Percentiles rank a stretch among this genome's conserved stretches.
Conservation (phyloP, 805 yeast species). For the Naumovozyma baii region DNA sequence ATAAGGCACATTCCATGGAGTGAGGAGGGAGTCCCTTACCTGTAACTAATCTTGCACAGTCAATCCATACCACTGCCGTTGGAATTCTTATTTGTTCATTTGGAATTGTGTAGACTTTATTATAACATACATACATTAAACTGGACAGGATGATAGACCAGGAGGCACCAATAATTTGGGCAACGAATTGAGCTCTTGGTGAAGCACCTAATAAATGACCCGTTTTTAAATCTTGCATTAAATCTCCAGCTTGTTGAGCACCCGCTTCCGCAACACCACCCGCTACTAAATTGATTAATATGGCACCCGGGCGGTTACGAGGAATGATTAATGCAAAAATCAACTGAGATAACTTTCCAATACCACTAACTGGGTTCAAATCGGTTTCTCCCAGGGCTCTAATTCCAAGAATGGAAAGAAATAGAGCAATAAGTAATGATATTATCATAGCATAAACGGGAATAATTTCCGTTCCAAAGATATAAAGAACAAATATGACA, state of each 20-base stretch:
- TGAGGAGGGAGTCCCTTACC: conserved; percentile 84
- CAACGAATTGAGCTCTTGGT: conserved; percentile 82
- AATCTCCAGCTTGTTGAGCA: conserved; percentile 97
- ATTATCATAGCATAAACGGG: conserved; percentile 61
- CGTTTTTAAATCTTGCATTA: conserved; percentile 94
- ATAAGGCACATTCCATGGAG: conserved; percentile 50
- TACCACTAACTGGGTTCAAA: conserved; percentile 91
- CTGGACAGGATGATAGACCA: conserved; percentile 78
- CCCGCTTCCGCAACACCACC: conserved; percentile 99
- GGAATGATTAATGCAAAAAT: conserved; percentile 79
- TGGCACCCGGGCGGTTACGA: conserved; percentile 62
- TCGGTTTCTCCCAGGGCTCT: conserved; percentile 96
- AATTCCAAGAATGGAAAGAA: conserved; percentile 78
- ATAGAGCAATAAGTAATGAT: conserved; percentile 66
- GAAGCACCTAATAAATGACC: conserved; percentile 89
- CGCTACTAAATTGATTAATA: conserved; percentile 77
- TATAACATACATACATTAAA: conserved; percentile 73
- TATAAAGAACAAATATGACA: conserved; percentile 47
- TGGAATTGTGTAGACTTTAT: conserved; percentile 76
- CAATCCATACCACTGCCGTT: conserved; percentile 94
- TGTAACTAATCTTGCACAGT: conserved; percentile 84
- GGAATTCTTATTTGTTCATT: conserved; percentile 77
- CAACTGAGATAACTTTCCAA: conserved; percentile 87
- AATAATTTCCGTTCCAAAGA: conserved; percentile 56
- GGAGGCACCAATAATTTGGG: conserved; percentile 79